Base-by-base conservation (phyloP, 73 alveolate genomes). In the Paramecium primaurelia region DNA sequence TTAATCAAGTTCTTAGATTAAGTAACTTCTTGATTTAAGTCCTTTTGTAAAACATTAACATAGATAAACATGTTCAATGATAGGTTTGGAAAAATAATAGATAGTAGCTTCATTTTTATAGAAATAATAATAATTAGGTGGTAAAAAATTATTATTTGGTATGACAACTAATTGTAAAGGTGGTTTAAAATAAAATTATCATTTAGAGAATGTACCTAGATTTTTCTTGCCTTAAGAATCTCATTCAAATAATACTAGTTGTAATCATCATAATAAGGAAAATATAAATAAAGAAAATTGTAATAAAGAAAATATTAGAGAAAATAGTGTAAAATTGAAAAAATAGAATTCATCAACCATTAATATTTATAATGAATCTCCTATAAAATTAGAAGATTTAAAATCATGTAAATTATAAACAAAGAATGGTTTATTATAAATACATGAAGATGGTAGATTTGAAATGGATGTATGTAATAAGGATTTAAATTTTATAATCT, bases 381-480 rank as follows among this genome's bases (percentile, higher is more conserved):
- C 91, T 0, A 34, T 80, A 28, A 80, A 47, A 80, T 32, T 42
- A 45, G 73, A 25, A 25, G 91, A 80, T 80, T 22, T 80, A 36
- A 80, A 80, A 45, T 49, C 71, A 26, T 80, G 91, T 49, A 80
- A 26, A 80, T 80, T 80, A 36, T 25, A 42, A 47, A 80, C 73
- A 11, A 80, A 49, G 5, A 80, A 40, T 80, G 91, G 91, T 14
- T 20, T 18, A 49, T 80, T 80, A 28, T 14, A 80, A 80, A 80
- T 80, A 18, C 58, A 80, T 80, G 71, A 25, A 9, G 91, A 80
- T 80, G 91, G 91, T 8, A 80, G 58, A 80, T 80, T 80, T 80
- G 91, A 80, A 80, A 80, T 80, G 91, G 91, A 80, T 25, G 73
- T 80, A 25, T 26, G 47, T 12, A 45, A 42, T 80, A 80, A 80